A percentile compares a stretch with the other conserved stretches of the same genome.
Evolutionary conservation across 441 rosid genomes (phyloP).

Genomic region (Cnidoscolus chayamansa): DNA sequence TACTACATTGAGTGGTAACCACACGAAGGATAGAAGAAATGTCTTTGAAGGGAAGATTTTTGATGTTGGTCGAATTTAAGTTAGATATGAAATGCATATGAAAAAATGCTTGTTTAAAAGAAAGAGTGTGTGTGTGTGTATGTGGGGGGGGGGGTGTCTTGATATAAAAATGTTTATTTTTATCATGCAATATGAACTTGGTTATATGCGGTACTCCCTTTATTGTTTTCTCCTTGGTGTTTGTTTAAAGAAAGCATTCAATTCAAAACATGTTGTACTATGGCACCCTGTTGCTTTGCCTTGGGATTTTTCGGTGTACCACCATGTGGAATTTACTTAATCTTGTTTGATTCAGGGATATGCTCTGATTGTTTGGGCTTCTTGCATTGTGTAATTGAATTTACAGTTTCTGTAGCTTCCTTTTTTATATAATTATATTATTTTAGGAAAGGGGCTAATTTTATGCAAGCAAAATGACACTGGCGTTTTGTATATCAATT

Average conservation of each 20-base stretch:
- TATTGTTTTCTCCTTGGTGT: neutral
- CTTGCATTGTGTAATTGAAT: neutral
- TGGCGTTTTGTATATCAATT: neutral
- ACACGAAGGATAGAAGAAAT: too few relatives aligned
- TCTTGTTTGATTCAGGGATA: neutral
- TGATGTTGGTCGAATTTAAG: too few relatives aligned
- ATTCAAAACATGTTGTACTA: neutral
- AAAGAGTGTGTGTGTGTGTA: too few relatives aligned
- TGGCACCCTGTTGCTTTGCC: neutral
- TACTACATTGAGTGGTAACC: too few relatives aligned
- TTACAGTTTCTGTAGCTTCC: neutral
- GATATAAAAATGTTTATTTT: neutral
- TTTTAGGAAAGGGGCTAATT: neutral
- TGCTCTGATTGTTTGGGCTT: neutral
- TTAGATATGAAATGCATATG: too few relatives aligned
- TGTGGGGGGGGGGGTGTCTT: neutral
- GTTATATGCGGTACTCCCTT: neutral
- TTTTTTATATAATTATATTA: neutral
- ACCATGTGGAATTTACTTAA: neutral
- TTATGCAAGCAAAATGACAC: neutral
- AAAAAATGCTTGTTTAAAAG: too few relatives aligned
- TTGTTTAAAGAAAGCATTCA: neutral
- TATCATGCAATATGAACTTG: neutral
- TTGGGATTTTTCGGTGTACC: neutral
- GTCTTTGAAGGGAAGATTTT: too few relatives aligned